A percentile compares a stretch with the other conserved stretches of the same genome.
Conservation (phyloP, 2,329 filamentous ascomycete genomes). For the Fusarium tuaranense region DNA sequence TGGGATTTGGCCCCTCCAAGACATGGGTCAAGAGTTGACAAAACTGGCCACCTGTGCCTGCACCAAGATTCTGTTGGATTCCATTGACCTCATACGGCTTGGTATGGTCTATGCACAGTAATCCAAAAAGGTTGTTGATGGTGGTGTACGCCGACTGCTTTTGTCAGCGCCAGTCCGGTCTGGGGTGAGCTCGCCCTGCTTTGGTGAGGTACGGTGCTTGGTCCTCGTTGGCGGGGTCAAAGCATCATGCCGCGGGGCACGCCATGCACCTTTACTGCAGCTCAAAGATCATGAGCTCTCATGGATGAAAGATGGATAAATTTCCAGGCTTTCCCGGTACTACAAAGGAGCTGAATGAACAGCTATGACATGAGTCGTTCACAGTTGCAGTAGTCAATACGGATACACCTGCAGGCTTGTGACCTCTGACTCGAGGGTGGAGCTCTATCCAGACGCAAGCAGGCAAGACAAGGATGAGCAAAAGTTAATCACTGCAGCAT, state of each 20-base stretch:
- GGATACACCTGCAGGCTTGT: background rate
- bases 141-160: background rate
- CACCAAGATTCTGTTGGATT: slow-evolving; percentile 27
- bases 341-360: background rate
- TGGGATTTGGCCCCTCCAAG: slow-evolving; percentile 19
- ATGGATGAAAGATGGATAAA: background rate
- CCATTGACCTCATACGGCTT: slow-evolving; percentile 11
- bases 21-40: slow-evolving; percentile 9
- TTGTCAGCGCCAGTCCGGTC: background rate
- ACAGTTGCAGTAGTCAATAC: background rate
- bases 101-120: background rate
- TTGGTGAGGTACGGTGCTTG: background rate
- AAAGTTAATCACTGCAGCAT: background rate
- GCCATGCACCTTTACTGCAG: background rate
- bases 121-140: slow-evolving; percentile 12
- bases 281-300: background rate
- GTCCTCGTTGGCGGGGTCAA: background rate
- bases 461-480: background rate
- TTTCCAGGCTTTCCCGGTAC: background rate
- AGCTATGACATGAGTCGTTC: background rate
- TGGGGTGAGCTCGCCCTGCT: background rate
- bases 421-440: background rate
- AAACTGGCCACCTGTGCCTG: slow-evolving; percentile 6
- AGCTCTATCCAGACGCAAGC: background rate
- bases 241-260: background rate